Conservation (phyloP, 1,284 basidiomycete genomes). For the Caloboletus firmus region DNA sequence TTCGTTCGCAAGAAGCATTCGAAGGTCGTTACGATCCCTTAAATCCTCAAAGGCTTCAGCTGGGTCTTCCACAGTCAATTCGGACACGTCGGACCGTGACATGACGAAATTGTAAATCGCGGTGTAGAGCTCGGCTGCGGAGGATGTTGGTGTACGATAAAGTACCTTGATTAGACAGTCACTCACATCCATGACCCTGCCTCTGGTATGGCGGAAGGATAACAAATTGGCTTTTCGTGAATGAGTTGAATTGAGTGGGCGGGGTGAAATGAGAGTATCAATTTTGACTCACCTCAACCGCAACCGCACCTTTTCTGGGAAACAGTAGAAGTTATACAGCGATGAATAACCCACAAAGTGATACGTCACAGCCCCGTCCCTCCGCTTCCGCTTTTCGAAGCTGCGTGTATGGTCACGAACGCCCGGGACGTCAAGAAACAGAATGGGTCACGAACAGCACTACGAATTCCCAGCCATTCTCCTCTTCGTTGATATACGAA, state of each 20-base stretch:
- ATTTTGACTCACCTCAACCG: constrained; percentile 68
- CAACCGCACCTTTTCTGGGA: constrained; percentile 83
- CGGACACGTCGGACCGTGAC: constrained; percentile 67
- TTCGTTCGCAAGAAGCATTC: constrained; percentile 69
- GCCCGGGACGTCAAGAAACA: neutral
- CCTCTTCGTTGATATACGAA: constrained; percentile 88
- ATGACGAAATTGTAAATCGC: constrained; percentile 83
- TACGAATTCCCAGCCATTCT: constrained; percentile 87
- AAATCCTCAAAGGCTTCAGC: constrained; percentile 95
- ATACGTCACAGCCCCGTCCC: constrained; percentile 58
- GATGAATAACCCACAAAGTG: constrained; percentile 93
- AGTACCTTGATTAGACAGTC: neutral
- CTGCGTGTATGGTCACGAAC: constrained; percentile 40
- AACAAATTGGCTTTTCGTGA: constrained; percentile 78
- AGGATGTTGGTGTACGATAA: constrained; percentile 5
- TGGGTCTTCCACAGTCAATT: constrained; percentile 96
- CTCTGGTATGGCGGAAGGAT: constrained; percentile 91
- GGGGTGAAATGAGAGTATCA: neutral
- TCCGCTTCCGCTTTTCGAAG: constrained; percentile 80
- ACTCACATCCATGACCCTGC: constrained; percentile 86
- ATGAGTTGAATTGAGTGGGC: neutral
- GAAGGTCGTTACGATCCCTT: constrained; percentile 88
- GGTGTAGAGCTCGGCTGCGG: constrained; percentile 80
- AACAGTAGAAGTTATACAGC: constrained; percentile 91
- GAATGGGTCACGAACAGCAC: constrained; percentile 58